These are phyloP conservation scores for Didymella pinodella DNA, from an alignment of 2,329 filamentous ascomycete genomes.

Conservation along the genomic window DNA sequence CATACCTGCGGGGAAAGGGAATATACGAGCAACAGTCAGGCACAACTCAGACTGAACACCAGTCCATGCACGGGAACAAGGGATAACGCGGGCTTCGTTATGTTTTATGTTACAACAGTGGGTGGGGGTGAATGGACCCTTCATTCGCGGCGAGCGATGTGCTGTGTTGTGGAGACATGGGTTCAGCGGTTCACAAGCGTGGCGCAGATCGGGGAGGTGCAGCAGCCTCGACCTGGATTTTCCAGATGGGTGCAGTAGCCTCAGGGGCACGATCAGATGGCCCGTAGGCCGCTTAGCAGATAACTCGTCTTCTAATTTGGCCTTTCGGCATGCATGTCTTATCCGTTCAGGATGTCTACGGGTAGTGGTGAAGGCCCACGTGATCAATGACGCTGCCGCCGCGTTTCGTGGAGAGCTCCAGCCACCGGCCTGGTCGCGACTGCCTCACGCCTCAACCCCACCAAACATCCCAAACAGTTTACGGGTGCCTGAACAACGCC, in stretches of 20 bases:
- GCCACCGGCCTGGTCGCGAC: constrained; percentile 19
- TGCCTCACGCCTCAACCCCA: constrained; percentile 20
- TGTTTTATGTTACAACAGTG: constrained; percentile 17
- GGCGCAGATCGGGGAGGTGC: constrained; percentile 21
- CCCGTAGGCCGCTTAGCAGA: constrained; percentile 11
- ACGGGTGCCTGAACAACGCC: neutral
- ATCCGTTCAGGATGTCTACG: neutral
- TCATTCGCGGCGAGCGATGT: constrained; percentile 19
- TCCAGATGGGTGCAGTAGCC: constrained; percentile 13
- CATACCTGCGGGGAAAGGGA: constrained; percentile 29
- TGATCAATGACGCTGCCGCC: constrained; percentile 20
- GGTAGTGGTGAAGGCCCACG: constrained; percentile 1
- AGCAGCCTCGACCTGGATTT: constrained; percentile 16
- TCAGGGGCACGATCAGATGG: constrained; percentile 18
- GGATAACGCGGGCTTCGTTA: constrained; percentile 9
- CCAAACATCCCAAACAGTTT: constrained; percentile 9
- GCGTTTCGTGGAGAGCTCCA: constrained; percentile 19
- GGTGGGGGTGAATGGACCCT: constrained; percentile 23
- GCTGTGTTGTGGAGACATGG: constrained; percentile 20
- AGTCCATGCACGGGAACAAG: constrained; percentile 20
- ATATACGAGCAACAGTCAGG: constrained; percentile 24
- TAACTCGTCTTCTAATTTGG: neutral
- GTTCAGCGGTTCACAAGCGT: constrained; percentile 21
- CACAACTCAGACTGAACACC: constrained; percentile 19
- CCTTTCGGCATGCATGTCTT: neutral